phyloP scores from a whole-genome alignment of 768 basidiomycete genomes.

The Calvatia gigantea region DNA sequence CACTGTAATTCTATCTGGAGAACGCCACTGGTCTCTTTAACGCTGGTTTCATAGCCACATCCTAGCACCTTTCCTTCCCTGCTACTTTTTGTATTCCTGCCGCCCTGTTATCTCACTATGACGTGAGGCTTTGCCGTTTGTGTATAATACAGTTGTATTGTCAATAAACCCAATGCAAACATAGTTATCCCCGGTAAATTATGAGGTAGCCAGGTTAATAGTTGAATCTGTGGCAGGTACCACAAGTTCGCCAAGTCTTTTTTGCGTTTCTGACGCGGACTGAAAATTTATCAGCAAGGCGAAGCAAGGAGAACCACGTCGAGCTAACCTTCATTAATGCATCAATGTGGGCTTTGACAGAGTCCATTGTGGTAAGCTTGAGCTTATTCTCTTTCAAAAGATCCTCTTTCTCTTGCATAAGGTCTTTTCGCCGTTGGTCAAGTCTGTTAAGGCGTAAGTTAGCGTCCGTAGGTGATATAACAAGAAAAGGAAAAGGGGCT shows the following conservation, averaged over 20 bases:
- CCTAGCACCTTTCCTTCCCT: constrained; percentile 3
- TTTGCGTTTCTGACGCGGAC: constrained; percentile 71
- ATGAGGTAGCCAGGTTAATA: constrained; percentile 21
- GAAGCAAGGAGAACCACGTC: neutral
- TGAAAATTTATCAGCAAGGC: constrained; percentile 23
- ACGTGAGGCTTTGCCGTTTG: constrained; percentile 2
- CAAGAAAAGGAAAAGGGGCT: constrained; percentile 16
- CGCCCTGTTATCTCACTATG: constrained; percentile 5
- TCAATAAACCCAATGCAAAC: constrained; percentile 16
- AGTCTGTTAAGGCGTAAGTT: constrained; percentile 43
- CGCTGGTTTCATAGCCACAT: neutral
- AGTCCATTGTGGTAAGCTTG: constrained; percentile 72
- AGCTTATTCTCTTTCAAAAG: constrained; percentile 76
- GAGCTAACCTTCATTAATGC: constrained; percentile 61
- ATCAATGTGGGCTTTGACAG: constrained; percentile 76
- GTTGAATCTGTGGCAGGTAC: constrained; percentile 25
- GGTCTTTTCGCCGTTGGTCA: constrained; percentile 66
- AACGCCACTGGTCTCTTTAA: neutral
- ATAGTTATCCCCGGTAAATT: neutral
- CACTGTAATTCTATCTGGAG: constrained; percentile 8
- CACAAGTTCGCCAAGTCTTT: constrained; percentile 70
- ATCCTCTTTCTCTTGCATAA: constrained; percentile 69
- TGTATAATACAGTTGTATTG: constrained; percentile 23
- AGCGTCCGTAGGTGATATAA: neutral
- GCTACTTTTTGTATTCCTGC: constrained; percentile 12